Percentiles rank a stretch among this genome's conserved stretches.
Evolutionary conservation across 1,284 basidiomycete species (phyloP).

Genomic region (Puccinia hordei): DNA sequence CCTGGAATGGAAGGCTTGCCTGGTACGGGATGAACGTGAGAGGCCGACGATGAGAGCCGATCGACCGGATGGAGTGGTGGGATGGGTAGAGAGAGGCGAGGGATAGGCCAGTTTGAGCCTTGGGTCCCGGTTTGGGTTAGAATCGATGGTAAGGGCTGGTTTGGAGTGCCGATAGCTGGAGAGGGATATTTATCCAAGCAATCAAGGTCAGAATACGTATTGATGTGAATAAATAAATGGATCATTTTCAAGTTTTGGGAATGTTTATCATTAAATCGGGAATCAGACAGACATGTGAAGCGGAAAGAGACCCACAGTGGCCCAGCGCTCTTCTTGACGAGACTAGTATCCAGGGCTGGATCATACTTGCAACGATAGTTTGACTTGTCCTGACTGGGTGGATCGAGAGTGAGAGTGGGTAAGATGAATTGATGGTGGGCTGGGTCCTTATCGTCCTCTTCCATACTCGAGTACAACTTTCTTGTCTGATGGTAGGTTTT

Average conservation of each 20-base stretch:
- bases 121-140: slow-evolving; percentile 28
- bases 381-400: slow-evolving; percentile 52
- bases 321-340: slow-evolving; percentile 50
- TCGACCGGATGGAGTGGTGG: slow-evolving; percentile 51
- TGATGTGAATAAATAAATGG: not conserved
- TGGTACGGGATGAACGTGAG: slow-evolving; percentile 37
- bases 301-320: slow-evolving; percentile 45
- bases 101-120: slow-evolving; percentile 51
- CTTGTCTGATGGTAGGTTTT: no score
- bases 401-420: slow-evolving; percentile 52
- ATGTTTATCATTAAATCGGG: not conserved
- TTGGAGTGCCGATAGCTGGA: slow-evolving; percentile 47
- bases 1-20: slow-evolving; percentile 42
- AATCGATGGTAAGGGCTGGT: slow-evolving; percentile 29
- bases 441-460: not conserved
- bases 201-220: slow-evolving; percentile 7
- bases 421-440: slow-evolving; percentile 46
- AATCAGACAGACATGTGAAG: slow-evolving; percentile 30
- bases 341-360: slow-evolving; percentile 54
- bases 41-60: slow-evolving; percentile 52
- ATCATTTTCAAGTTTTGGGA: no score
- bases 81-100: slow-evolving; percentile 51
- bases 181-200: not conserved
- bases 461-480: not conserved
- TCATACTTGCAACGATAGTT: slow-evolving; percentile 57